Conservation (phyloP, 2,329 filamentous ascomycete genomes). For the Fusarium torulosum region DNA sequence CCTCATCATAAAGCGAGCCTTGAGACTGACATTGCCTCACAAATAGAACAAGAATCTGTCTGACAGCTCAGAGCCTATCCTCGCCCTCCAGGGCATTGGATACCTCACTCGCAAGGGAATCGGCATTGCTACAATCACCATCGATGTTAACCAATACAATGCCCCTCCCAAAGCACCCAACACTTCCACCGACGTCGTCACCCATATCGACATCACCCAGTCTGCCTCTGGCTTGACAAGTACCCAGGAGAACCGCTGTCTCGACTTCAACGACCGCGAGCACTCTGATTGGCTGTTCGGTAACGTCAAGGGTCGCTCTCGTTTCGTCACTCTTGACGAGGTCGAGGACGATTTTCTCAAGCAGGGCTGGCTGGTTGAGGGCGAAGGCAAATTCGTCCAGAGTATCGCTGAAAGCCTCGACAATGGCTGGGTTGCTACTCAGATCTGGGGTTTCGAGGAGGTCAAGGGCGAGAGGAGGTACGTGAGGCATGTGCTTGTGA, state of each 20-base stretch:
- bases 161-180: constrained; percentile 58
- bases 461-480: constrained; percentile 66
- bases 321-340: constrained; percentile 62
- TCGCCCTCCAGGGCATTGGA: constrained; percentile 78
- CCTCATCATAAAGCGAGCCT: neutral
- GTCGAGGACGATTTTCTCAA: constrained; percentile 68
- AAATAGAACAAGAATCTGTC: constrained; percentile 80
- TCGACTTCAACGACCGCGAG: constrained; percentile 66
- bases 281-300: constrained; percentile 88
- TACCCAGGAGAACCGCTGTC: constrained; percentile 67
- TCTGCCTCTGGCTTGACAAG: constrained; percentile 77
- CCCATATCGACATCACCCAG: constrained; percentile 80
- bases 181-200: constrained; percentile 56
- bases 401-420: constrained; percentile 69
- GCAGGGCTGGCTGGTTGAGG: constrained; percentile 70
- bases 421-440: constrained; percentile 66
- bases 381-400: constrained; percentile 72
- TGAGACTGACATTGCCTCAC: constrained; percentile 13
- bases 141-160: constrained; percentile 69
- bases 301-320: constrained; percentile 70
- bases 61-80: constrained; percentile 74
- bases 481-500: constrained; percentile 65
- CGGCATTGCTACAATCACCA: constrained; percentile 74
- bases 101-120: constrained; percentile 81
- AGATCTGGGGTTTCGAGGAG: constrained; percentile 72